phyloP scores from a whole-genome alignment of 202 grass and related monocot species.

The Carex sylvatica region DNA sequence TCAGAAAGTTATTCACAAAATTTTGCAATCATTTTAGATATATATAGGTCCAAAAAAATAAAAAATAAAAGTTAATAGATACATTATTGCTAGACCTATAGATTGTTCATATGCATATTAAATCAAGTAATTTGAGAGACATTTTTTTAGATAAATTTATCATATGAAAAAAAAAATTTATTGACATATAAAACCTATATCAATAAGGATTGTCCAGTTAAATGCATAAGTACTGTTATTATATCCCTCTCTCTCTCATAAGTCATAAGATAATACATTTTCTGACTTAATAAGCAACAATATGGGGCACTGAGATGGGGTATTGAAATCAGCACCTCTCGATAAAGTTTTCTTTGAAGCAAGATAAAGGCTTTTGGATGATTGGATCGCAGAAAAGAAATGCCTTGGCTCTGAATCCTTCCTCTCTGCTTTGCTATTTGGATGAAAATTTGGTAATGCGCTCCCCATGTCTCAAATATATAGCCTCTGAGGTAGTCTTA shows the following conservation, averaged over 20 bases:
- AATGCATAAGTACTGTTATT: neutral
- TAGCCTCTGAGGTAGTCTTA: neutral
- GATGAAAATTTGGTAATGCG: neutral
- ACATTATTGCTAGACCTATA: too few species aligned
- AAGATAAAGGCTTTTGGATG: neutral
- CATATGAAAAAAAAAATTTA: too few species aligned
- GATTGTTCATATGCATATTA: too few species aligned
- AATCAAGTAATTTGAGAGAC: too few species aligned
- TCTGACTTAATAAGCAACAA: neutral
- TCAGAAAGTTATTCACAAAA: too few species aligned
- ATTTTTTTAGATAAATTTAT: too few species aligned
- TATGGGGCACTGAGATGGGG: neutral
- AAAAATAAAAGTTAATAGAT: too few species aligned
- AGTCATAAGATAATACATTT: too few species aligned
- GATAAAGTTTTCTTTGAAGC: neutral
- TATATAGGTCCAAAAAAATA: too few species aligned
- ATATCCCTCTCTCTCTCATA: neutral
- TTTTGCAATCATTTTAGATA: too few species aligned
- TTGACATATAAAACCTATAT: too few species aligned
- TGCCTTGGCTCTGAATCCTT: neutral
- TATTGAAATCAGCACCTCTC: neutral
- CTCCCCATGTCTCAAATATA: neutral
- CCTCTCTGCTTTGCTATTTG: constrained; percentile 18
- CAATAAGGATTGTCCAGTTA: neutral
- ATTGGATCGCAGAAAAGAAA: neutral